phyloP scores from a whole-genome alignment of 148 eudicot species.

The Selenicereus undatus region DNA sequence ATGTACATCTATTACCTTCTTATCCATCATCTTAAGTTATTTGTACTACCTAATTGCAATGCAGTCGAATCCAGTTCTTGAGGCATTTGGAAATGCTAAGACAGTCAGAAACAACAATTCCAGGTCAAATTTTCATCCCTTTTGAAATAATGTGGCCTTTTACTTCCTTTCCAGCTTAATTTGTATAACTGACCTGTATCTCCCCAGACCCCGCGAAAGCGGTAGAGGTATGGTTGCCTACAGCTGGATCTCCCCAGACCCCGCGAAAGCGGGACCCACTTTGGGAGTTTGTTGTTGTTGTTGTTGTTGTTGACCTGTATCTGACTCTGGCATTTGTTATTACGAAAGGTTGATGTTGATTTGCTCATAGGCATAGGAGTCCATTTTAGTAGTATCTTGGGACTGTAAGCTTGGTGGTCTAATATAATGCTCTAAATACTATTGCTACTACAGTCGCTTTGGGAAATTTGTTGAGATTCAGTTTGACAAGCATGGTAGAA shows the following conservation, averaged over 20 bases:
- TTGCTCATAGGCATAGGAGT: background rate
- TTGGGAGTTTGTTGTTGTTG: no score
- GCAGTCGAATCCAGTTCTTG: conserved; percentile 99
- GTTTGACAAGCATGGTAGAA: conserved; percentile 96
- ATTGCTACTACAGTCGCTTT: conserved; percentile 69
- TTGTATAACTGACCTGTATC: background rate
- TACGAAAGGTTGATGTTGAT: background rate
- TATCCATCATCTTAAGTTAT: background rate
- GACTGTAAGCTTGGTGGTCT: background rate
- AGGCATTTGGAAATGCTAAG: conserved; percentile 99
- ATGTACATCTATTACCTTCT: background rate
- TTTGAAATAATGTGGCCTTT: background rate
- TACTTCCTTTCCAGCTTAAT: background rate
- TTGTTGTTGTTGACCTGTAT: no score
- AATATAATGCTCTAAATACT: conserved; percentile 13
- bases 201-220: no score
- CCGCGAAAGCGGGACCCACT: no score
- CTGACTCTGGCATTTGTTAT: background rate
- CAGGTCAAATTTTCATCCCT: conserved; percentile 50
- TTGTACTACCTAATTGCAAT: conserved; percentile 23
- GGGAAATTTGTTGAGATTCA: conserved; percentile 99
- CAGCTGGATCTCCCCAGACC: no score
- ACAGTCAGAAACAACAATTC: conserved; percentile 99
- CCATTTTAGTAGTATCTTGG: background rate
- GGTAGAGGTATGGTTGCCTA: no score